Evolutionary conservation across 257 asterid species (phyloP), one percentile per base, ranked within the genome.

Genomic region (Buddleja alternifolia): DNA sequence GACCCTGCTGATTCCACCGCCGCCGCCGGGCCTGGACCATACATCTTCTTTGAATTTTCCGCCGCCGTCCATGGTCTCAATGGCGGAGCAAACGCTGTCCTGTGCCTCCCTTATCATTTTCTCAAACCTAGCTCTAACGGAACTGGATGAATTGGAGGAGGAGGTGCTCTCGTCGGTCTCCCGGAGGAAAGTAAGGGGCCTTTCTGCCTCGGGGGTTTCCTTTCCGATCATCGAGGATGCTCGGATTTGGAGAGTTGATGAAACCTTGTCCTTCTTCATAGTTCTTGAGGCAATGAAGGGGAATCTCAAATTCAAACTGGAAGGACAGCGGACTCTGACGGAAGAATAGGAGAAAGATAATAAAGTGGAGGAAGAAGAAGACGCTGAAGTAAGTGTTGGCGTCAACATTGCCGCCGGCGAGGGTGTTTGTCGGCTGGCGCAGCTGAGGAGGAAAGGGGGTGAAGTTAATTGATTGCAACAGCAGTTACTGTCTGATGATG

Each of bases 1-100:
- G 45, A 93, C 99, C 76, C 99, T 80, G 77, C 97, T 90, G 71
- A 93, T 93, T 4, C 99, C 99, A n/a, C 99, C 99, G 29, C 99
- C 99, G 4, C 99, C 99, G 8, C 99, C 99, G 20, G 97, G 96
- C 71, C 99, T 83, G 2, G 96, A 88, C 99, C 99, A 93, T 10
- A 89, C 96, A 67, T 93, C 97, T 65, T 93, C 96, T 85, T 83
- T 84, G 72, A 90, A 90, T 75, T 78, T 85, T 9, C 78, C 90
- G 1, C 89, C 93, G 17, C 88, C 90, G 60, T 93, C 96, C 8
- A 65, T 89, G 16, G 86, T 80, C 73, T 93, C 96, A 66, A 93
- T 81, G 2, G 96, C 95, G 3, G 79, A 12, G 61, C 96, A 93
- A 2, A 93, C 96, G 45, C 70, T 78, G 72, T 93, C 95, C 79